Evolutionary conservation across 306 rosid genomes (phyloP), one percentile per base, ranked within the genome.

Genomic region (Lupinus albus): DNA sequence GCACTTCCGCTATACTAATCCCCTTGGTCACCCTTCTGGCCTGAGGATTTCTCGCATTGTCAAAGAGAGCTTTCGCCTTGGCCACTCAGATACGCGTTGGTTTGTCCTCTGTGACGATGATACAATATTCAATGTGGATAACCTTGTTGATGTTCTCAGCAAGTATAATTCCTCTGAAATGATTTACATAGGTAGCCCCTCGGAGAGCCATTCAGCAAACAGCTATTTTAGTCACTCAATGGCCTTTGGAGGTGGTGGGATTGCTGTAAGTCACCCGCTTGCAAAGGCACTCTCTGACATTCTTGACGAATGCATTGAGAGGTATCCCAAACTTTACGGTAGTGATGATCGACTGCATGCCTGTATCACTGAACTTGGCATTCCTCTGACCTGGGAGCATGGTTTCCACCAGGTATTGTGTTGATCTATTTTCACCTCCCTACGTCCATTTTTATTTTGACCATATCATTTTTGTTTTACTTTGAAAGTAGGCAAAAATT

Each of bases 321-420:
- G 96, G 63, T 89, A 89, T 64, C 92, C 96, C 10, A 79, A 84
- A 73, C 88, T 89, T 44, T 89, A 89, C 48, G 96, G 96, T 11
- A 89, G 96, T 15, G 96, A 89, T 70, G 96, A 89, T 77, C 79
- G 96, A 57, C 65, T 89, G 79, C 89, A 86, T 79, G 96, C 92
- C 59, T 89, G 96, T 80, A 89, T 89, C 67, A 74, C 89, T 55
- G 96, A 89, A 75, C 85, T 89, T 46, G 92, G 96, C 8, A 60
- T 89, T 66, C 96, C 96, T 1, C 67, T 89, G 49, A 77, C 80
- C 20, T 68, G 85, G 84, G 92, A 89, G 61, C 85, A 59, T 59
- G 95, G 95, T 55, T 88, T 88, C 75, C 96, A 89, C 79, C 96
- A 89, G 96, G 96, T 87, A 48, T 14, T 69, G 15, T 21, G 20